Conservation (phyloP, 306 rosid genomes). For the Begonia fuchsioides region DNA sequence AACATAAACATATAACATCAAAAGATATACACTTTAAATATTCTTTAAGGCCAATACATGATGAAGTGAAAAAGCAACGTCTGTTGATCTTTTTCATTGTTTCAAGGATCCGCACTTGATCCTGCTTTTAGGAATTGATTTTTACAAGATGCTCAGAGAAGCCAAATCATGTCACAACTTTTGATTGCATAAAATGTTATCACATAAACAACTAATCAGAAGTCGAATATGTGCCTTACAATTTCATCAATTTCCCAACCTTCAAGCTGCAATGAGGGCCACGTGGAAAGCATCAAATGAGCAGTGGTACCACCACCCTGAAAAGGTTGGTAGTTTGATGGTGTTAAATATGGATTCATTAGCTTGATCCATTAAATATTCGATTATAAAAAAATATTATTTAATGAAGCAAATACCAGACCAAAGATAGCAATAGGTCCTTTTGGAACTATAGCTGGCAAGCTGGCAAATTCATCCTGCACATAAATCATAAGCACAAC, state of each 20-base stretch:
- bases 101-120: too few relatives aligned
- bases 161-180: too few relatives aligned
- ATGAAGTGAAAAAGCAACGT: too few relatives aligned
- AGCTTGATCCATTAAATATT: conserved; percentile 1
- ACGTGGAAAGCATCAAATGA: conserved; percentile 71
- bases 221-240: conserved; percentile 26
- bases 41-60: too few relatives aligned
- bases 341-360: conserved; percentile 8
- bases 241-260: conserved; percentile 94
- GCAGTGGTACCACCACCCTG: conserved; percentile 98
- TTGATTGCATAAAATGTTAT: neutral
- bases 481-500: conserved; percentile 11
- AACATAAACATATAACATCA: too few relatives aligned
- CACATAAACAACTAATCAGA: conserved; percentile 7
- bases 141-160: too few relatives aligned
- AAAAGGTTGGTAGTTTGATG: conserved; percentile 13
- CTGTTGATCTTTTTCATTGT: too few relatives aligned
- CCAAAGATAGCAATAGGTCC: conserved; percentile 93
- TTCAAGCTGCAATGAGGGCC: conserved; percentile 87
- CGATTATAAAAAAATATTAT: conserved; percentile 1
- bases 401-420: conserved; percentile 35
- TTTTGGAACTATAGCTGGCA: conserved; percentile 77
- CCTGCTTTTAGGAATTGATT: too few relatives aligned
- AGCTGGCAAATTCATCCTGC: conserved; percentile 87
- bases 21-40: too few relatives aligned